These are phyloP conservation scores for Penicillium freii DNA, from an alignment of 2,329 filamentous ascomycete species.

Conservation along the genomic window DNA sequence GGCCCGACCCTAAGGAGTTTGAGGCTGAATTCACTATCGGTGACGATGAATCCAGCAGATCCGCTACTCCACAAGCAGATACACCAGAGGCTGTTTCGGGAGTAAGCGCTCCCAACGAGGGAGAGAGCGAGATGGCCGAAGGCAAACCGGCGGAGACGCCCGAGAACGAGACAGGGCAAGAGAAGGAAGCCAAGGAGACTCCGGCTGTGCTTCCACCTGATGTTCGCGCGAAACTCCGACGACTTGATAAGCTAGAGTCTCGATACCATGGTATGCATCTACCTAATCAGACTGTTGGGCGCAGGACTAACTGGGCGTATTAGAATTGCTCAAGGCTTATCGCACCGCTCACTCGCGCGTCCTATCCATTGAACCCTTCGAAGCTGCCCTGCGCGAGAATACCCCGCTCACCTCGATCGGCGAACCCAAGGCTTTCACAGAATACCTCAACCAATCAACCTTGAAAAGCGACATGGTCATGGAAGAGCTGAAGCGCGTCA, in stretches of 20 bases:
- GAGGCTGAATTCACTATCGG: slow-evolving; percentile 84
- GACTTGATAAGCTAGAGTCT: slow-evolving; percentile 84
- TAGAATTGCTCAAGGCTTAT: slow-evolving; percentile 88
- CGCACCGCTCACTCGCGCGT: slow-evolving; percentile 84
- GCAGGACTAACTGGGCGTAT: slow-evolving; percentile 8
- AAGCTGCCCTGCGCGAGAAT: slow-evolving; percentile 84
- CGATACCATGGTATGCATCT: slow-evolving; percentile 71
- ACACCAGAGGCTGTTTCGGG: slow-evolving; percentile 36
- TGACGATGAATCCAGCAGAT: slow-evolving; percentile 65
- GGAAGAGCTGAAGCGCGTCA: slow-evolving; percentile 86
- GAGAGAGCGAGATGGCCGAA: slow-evolving; percentile 24
- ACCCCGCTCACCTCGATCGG: slow-evolving; percentile 86
- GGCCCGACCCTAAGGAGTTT: slow-evolving; percentile 81
- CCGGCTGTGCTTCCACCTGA: slow-evolving; percentile 66
- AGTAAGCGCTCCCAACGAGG: slow-evolving; percentile 13
- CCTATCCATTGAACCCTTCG: slow-evolving; percentile 86
- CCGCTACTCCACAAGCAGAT: slow-evolving; percentile 57
- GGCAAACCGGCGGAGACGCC: slow-evolving; percentile 19
- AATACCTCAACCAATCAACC: slow-evolving; percentile 85
- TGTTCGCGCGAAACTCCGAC: slow-evolving; percentile 71
- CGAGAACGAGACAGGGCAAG: slow-evolving; percentile 21
- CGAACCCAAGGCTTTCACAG: slow-evolving; percentile 78
- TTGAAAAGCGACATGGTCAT: slow-evolving; percentile 88
- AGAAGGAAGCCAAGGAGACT: slow-evolving; percentile 25
- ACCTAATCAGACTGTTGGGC: slow-evolving; percentile 1